Evolutionary conservation across 805 yeast genomes (phyloP), one percentile per base, ranked within the genome.

Genomic region (Cyberlindnera mississippiensis): DNA sequence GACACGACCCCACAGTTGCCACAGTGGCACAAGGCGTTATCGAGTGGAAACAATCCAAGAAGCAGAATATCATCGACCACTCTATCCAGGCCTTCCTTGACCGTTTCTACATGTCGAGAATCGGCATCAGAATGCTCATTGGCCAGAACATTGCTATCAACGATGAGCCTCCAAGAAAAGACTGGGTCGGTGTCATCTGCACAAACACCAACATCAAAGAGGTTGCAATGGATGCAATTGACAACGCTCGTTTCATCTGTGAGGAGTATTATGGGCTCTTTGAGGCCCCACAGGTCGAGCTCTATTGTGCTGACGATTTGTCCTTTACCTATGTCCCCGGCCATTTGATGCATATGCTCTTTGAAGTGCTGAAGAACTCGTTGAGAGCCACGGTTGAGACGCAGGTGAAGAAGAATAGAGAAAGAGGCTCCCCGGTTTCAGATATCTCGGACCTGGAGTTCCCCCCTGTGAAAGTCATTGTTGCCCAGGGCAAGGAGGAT

Each of bases 261-360:
- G 95, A 88, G 57, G 96, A 88, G 57, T 86, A 87, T 66, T 88
- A 86, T 60, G 95, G 93, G 3, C 69, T 88, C 13, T 80, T 81
- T 58, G 95, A 86, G 53, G 89, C 95, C 3, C 96, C 96, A 2
- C 73, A 82, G 50, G 90, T 89, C 15, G 80, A 81, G 51, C 68
- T 89, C 22, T 82, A 84, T 49, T 86, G 93, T 48, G 53, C 60
- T 6, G 59, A 58, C 36, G 84, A 85, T 57, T 75, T 88, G 53
- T 76, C 76, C 41, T 88, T 89, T 64, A 85, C 87, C 87, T 88
- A 88, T 58, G 95, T 89, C 11, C 96, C 96, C 2, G 96, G 96
- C 11, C 96, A 88, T 66, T 72, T 88, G 59, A 82, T 85, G 55
- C 96, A 88, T 58, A 88, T 89, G 90, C 64, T 89, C 9, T 89